Base-by-base conservation (phyloP, 176 grass and related monocot species). In the Elaeis guineensis region DNA sequence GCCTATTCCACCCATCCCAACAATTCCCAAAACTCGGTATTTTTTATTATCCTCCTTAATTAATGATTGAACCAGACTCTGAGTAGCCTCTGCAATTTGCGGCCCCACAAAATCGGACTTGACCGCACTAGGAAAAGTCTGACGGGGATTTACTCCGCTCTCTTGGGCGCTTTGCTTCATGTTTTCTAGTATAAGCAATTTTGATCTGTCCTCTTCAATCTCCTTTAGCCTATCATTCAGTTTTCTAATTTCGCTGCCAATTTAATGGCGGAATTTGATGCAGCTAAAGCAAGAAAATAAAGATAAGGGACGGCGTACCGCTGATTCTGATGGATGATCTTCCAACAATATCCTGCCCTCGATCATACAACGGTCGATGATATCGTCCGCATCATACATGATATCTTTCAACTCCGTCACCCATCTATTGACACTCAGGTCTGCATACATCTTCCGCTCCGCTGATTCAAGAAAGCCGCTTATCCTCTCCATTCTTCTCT, bases 1-100 rank as follows among this genome's bases (percentile, higher is more conserved):
- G 6, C 62, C 62, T 23, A 64, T 64, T 16, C 62, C 32, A 22
- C 62, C 62, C 19, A 50, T 51, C 12, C 62, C 62, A 4, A 23
- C 44, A 50, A 64, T 24, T n/a, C n/a, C n/a, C n/a, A n/a, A n/a
- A n/a, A n/a, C n/a, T n/a, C n/a, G n/a, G n/a, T n/a, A n/a, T n/a
- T n/a, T n/a, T n/a, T n/a, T n/a, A n/a, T n/a, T n/a, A n/a, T n/a
- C n/a, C n/a, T n/a, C n/a, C n/a, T n/a, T 15, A 0, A 64, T 6
- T 25, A 64, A 24, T 1, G 3, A 51, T 4, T 9, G 6, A 3
- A 51, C 50, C 2, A 64, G 18, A 0, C 5, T 64, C 1, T 51
- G 11, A 17, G 44, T 21, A 12, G 20, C 48, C 15, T 51, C 21
- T 64, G 25, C 48, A 51, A 64, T 64, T 17, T 51, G 21, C 1